Evolutionary conservation across 345 rosid genomes (phyloP).

Genomic region (Citrus medica): DNA sequence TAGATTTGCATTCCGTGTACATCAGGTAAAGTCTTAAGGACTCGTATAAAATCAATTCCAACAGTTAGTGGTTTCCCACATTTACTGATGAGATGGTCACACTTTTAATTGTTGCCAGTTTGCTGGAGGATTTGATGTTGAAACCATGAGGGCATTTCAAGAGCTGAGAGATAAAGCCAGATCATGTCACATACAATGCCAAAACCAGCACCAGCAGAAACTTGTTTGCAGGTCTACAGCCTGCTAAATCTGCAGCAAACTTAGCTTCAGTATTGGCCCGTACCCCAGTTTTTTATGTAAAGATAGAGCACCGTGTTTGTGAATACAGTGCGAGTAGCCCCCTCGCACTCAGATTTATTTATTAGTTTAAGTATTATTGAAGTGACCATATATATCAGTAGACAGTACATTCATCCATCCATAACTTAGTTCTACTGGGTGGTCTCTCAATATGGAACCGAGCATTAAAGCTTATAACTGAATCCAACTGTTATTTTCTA

Average conservation of each 20-base stretch:
- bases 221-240: constrained; percentile 53
- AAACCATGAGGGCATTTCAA: constrained; percentile 92
- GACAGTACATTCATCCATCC: not conserved
- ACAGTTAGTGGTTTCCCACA: not conserved
- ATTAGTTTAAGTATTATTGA: not conserved
- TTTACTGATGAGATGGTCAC: not conserved
- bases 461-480: not conserved
- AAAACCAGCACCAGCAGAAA: constrained; percentile 69
- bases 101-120: constrained; percentile 38
- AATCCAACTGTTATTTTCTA: not conserved
- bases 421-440: not conserved
- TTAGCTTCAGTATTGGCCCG: constrained; percentile 42
- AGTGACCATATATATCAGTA: not conserved
- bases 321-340: constrained; percentile 14
- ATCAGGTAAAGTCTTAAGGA: constrained; percentile 58
- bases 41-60: not conserved
- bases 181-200: constrained; percentile 68
- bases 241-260: constrained; percentile 63
- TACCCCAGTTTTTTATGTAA: constrained; percentile 21
- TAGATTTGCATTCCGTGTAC: constrained; percentile 94
- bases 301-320: constrained; percentile 18
- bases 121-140: constrained; percentile 95
- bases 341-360: constrained; percentile 1
- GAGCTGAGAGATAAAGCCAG: constrained; percentile 92
- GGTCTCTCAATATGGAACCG: not conserved